Base-by-base conservation (phyloP, 2,329 filamentous ascomycete species). In the Apiospora arundinis region DNA sequence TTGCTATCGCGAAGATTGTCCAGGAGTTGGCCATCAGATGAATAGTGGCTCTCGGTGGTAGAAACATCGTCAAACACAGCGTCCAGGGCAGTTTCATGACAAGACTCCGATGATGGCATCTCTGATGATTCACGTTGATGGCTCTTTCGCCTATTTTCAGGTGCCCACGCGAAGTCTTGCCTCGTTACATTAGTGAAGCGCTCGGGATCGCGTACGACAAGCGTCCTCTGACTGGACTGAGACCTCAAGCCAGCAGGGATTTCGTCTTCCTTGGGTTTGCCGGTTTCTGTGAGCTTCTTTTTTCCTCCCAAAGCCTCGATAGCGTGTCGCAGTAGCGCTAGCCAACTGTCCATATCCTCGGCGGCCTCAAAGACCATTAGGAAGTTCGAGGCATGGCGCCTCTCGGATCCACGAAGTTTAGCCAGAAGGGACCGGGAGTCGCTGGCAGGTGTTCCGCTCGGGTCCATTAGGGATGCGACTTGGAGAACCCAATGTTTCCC, bases 401-500 rank as follows among this genome's bases (percentile, higher is more conserved):
- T 89, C 70, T 91, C 88, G 12, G 83, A 79, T 49, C 83, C 85
- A 52, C 89, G 87, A 52, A 92, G 87, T 70, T 91, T 89, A 1
- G 91, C 89, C 44, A 94, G 85, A 3, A 94, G 80, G 1, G 91
- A 92, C 68, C 88, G 88, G 3, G 88, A 83, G 48, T 89, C 87
- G 2, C 84, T 76, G 3, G 84, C 77, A 18, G 86, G 78, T 0
- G 80, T 82, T 40, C 89, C 89, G 45, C 92, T 88, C 2, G 87
- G 81, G 68, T 91, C 90, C 71, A 90, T 89, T 11, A 86, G 83
- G 46, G 93, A 92, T 2, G 90, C 92, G 28, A 95, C 89, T 75
- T 94, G 93, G 18, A 95, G 81, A 7, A 95, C 93, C 90, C 92
- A 95, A 77, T 95, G 93, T 72, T 90, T 90, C 7, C 93, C 93